Evolutionary conservation across 768 basidiomycete species (phyloP), one percentile per base, ranked within the genome.

Genomic region (Suillus fuscotomentosus): DNA sequence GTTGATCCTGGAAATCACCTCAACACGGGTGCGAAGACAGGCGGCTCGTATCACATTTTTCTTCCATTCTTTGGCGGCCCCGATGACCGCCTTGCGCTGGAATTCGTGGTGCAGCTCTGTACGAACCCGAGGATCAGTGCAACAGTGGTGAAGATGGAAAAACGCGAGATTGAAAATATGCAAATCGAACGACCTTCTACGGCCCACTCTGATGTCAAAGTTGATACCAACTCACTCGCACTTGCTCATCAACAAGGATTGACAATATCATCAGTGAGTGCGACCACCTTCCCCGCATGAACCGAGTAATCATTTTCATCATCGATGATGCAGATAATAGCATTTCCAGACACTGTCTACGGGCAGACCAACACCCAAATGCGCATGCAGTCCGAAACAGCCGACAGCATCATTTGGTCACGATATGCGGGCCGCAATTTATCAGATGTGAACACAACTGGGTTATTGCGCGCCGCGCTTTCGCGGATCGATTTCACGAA

Each of bases 61-160:
- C 70, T 97, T 14, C 92, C 94, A 0, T 98, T 98, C 84, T 92
- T 94, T 73, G 97, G 97, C 27, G 97, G 97, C 0, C 91, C 94
- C 0, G 97, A 99, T 74, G 96, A 97, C 72, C 83, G 97, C 3
- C 81, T 95, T 20, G 93, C 94, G 0, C 78, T 99, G 42, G 87
- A 91, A 38, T 87, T 98, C 68, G 90, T 92, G 27, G 84, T 90
- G 15, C 95, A 96, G 75, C 78, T 97, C 36, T 96, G 92, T 73
- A 79, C 83, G 64, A 90, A 89, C 67, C 79, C 84, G 14, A 80
- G 78, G 62, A 82, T 92, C 14, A 84, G 79, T 10, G 97, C 94
- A 13, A 94, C 91, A 0, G 86, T 96, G 3, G 74, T 95, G 60
- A 82, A 88, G 69, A 77, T 97, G 64, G 74, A 72, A 42, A 90